Base-by-base conservation (phyloP, 2,329 filamentous ascomycete species). In the Ascosphaera apis region DNA sequence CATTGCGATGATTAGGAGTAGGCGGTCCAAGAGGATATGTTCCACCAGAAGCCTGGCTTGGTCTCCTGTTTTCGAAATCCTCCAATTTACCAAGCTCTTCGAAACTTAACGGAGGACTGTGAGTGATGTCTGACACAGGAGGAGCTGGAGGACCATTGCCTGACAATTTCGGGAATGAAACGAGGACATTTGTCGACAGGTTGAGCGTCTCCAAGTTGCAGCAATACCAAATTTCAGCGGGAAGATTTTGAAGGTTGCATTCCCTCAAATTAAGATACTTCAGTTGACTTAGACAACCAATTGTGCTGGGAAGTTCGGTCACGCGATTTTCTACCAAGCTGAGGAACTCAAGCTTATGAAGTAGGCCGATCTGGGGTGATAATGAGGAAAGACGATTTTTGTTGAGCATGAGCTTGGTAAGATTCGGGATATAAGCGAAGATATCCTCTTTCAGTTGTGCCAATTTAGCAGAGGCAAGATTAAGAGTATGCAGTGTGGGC, bases 201-300 rank as follows among this genome's bases (percentile, higher is more conserved):
- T 98, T 98, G 40, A 98, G 67, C 0, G 77, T 86, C 54, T 95
- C 84, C 37, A 98, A 58, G 50, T 77, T 83, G 46, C 76, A 76
- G 36, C 86, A 86, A 64, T 81, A 86, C 88, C 88, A 98, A n/a
- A 98, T 67, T 50, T 98, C 88, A 49, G 80, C 72, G 2, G 88
- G 88, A 21, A 98, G 62, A 48, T 76, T 77, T 43, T 76, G 77
- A 39, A 98, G 67, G 49, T 95, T 98, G 60, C 95, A 98, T 49
- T 88, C 82, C 42, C 86, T 71, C 13, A 95, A 67, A 50, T 98
- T 86, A 30, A 98, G 63, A 42, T 83, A 76, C 36, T 73, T 76
- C 41, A 98, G 63, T 52, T 95, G 86, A 0, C 66, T 69, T 16
- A 98, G 65, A 43, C 80, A 84, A 3, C 88, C 88, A 44, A 98